These are phyloP conservation scores for Kwoniella sp. DNA, from an alignment of 768 basidiomycete species.

Conservation along the genomic window DNA sequence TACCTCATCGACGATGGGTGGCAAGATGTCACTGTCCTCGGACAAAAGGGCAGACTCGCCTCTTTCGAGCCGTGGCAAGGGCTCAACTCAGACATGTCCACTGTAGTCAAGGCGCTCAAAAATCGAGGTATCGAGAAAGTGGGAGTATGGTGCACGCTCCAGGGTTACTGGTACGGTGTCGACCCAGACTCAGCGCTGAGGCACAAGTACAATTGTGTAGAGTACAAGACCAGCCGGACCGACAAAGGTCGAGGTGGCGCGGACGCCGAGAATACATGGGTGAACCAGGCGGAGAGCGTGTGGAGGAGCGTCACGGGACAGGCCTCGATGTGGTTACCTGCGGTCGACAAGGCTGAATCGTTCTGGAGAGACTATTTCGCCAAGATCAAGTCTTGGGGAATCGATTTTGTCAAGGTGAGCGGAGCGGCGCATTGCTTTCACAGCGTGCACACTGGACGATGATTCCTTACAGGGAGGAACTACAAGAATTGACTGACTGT, in stretches of 20 bases:
- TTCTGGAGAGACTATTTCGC: conserved; percentile 49
- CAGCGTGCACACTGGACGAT: too few species aligned
- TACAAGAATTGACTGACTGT: too few species aligned
- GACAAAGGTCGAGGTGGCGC: conserved; percentile 25
- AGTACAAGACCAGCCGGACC: conserved; percentile 17
- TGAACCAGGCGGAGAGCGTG: conserved; percentile 4
- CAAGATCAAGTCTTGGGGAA: conserved; percentile 27
- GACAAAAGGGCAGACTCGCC: conserved; percentile 2
- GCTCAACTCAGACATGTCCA: conserved; percentile 25
- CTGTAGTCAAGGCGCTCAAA: conserved; percentile 29
- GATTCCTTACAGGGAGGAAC: too few species aligned
- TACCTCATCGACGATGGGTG: conserved; percentile 52
- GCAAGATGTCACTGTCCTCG: conserved; percentile 28
- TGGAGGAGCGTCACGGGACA: conserved; percentile 4
- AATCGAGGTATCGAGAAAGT: conserved; percentile 27
- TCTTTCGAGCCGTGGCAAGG: conserved; percentile 29
- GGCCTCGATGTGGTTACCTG: conserved; percentile 34
- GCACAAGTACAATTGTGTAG: conserved; percentile 27
- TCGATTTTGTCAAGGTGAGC: conserved; percentile 44
- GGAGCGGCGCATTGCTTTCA: too few species aligned
- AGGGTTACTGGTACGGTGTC: conserved; percentile 46
- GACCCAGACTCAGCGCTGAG: conserved; percentile 29
- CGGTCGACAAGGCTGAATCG: conserved; percentile 27
- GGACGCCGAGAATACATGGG: background rate
- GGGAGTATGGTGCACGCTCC: conserved; percentile 47